These are phyloP conservation scores for Somion occarium DNA, from an alignment of 1,284 basidiomycete genomes.

Conservation along the genomic window DNA sequence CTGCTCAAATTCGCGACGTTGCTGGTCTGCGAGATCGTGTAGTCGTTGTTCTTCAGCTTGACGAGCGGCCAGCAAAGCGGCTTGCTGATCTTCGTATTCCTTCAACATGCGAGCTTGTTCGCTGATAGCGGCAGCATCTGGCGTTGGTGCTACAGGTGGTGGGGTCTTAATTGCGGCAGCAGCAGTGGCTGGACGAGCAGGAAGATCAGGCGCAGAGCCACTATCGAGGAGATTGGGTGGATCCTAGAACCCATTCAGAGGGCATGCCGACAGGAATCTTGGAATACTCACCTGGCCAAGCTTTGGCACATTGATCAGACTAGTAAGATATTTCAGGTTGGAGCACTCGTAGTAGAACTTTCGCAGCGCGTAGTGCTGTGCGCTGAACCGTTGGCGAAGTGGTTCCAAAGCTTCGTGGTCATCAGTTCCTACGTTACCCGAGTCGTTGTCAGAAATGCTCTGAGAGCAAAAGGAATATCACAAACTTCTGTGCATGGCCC, in stretches of 20 bases:
- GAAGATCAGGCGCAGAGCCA: conserved; percentile 82
- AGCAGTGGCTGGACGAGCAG: conserved; percentile 75
- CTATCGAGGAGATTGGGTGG: conserved; percentile 89
- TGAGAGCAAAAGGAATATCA: conserved; percentile 11
- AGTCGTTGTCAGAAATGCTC: background rate
- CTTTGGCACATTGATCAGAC: conserved; percentile 94
- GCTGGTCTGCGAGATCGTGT: conserved; percentile 73
- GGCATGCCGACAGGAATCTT: no score
- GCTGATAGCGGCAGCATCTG: conserved; percentile 75
- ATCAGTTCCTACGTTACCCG: conserved; percentile 57
- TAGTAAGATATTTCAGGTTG: conserved; percentile 93
- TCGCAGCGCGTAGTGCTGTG: conserved; percentile 86
- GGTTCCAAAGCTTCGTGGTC: conserved; percentile 85
- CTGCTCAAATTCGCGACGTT: conserved; percentile 89
- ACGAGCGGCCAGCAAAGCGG: conserved; percentile 72
- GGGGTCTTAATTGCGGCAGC: conserved; percentile 48
- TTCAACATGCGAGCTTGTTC: conserved; percentile 96
- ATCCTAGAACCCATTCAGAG: conserved; percentile 49
- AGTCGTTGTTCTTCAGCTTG: conserved; percentile 82
- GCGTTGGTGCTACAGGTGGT: conserved; percentile 65
- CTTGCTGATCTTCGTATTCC: conserved; percentile 95
- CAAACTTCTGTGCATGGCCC: conserved; percentile 90
- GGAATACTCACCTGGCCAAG: conserved; percentile 68
- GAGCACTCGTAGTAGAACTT: conserved; percentile 99
- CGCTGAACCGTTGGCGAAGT: conserved; percentile 77